Percentiles rank a stretch among this genome's conserved stretches.
Conservation (phyloP, 495 filamentous ascomycete species). For the Xylaria telfairii region DNA sequence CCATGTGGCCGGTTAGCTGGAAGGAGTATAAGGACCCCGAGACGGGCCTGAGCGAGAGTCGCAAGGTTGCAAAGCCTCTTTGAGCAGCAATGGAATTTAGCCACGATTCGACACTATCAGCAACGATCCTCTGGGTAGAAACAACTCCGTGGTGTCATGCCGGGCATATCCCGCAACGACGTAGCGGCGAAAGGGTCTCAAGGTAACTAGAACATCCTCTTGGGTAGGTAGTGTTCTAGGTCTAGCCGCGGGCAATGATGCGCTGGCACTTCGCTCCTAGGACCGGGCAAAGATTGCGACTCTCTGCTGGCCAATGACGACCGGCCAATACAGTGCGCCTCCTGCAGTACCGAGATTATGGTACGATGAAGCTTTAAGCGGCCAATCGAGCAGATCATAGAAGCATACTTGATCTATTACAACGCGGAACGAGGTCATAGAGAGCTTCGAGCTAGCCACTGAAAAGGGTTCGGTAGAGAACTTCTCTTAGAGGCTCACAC, state of each 20-base stretch:
- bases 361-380: not conserved
- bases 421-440: not conserved
- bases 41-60: slow-evolving; percentile 76
- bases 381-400: not conserved
- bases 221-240: not conserved
- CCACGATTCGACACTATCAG: not conserved
- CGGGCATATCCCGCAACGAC: not conserved
- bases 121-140: not conserved
- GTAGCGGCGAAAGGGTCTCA: not conserved
- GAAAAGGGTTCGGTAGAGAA: not conserved
- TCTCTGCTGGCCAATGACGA: not conserved
- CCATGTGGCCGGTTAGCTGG: slow-evolving; percentile 93
- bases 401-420: slow-evolving; percentile 1
- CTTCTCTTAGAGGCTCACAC: not conserved
- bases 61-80: slow-evolving; percentile 94
- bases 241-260: not conserved
- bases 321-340: not conserved
- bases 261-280: not conserved
- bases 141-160: not conserved
- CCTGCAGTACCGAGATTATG: not conserved
- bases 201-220: not conserved
- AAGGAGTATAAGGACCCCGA: slow-evolving; percentile 86
- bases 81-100: slow-evolving; percentile 51
- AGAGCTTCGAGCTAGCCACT: not conserved
- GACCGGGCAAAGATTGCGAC: not conserved